Evolutionary conservation across 2,329 filamentous ascomycete species (phyloP).

Genomic region (Xylaria sp.): DNA sequence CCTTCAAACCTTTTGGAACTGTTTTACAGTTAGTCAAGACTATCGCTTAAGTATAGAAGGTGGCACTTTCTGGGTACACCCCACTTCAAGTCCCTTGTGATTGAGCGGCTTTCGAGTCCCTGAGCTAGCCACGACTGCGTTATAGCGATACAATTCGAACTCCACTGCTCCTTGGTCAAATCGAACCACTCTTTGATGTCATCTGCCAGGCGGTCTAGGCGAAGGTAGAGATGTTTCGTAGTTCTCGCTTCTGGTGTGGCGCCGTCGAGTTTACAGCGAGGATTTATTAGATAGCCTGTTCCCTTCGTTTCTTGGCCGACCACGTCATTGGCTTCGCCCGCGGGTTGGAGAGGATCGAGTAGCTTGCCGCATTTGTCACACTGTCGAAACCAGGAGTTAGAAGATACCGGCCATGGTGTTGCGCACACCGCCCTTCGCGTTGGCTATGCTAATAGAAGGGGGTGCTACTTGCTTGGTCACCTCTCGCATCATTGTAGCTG

Average conservation of each 20-base stretch:
- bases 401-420: background rate
- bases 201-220: conserved; percentile 80
- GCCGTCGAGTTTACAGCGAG: conserved; percentile 84
- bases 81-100: conserved; percentile 93
- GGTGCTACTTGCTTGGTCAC: conserved; percentile 36
- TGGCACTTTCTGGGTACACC: conserved; percentile 58
- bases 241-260: conserved; percentile 77
- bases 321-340: conserved; percentile 41
- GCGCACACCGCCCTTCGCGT: background rate
- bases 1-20: conserved; percentile 55
- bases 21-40: conserved; percentile 11
- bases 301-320: conserved; percentile 37
- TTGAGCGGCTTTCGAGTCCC: conserved; percentile 84
- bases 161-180: conserved; percentile 77
- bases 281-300: conserved; percentile 47
- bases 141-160: conserved; percentile 74
- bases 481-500: conserved; percentile 56
- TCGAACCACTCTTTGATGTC: conserved; percentile 79
- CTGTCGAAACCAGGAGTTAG: conserved; percentile 25
- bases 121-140: conserved; percentile 82
- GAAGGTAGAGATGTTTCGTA: conserved; percentile 92
- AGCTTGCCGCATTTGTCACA: conserved; percentile 77
- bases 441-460: background rate
- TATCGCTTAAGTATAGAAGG: background rate
- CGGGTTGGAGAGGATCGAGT: conserved; percentile 70